Conservation (phyloP, 148 eudicot species). For the Cornus kousa region DNA sequence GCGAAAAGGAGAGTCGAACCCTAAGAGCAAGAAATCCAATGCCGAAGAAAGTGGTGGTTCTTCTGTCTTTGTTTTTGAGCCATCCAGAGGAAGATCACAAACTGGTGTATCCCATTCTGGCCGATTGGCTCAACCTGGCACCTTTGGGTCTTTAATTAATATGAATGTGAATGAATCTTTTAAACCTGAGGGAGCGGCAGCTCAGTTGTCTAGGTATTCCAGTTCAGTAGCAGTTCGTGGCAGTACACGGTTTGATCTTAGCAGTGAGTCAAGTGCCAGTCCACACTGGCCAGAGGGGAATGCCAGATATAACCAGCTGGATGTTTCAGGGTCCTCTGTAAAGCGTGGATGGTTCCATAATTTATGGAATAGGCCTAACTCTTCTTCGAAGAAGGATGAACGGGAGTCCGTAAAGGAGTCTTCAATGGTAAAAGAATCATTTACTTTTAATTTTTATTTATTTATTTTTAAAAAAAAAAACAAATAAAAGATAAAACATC, state of each 20-base stretch:
- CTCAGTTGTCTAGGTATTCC: conserved; percentile 52
- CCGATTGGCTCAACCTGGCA: conserved; percentile 19
- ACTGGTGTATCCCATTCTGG: conserved; percentile 17
- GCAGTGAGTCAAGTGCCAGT: conserved; percentile 31
- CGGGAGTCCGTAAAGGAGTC: conserved; percentile 28
- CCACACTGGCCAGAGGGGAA: conserved; percentile 41
- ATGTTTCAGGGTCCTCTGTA: conserved; percentile 33
- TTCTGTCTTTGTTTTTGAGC: conserved; percentile 18
- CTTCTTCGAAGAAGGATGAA: conserved; percentile 32
- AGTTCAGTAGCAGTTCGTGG: conserved; percentile 51
- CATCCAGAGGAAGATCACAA: conserved; percentile 18
- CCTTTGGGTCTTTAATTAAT: conserved; percentile 21
- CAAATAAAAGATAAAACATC: background rate
- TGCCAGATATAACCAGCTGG: conserved; percentile 25
- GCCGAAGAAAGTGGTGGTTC: conserved; percentile 42
- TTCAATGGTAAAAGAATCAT: conserved; percentile 21
- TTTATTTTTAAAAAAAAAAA: background rate
- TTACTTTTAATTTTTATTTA: background rate
- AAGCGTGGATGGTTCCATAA: conserved; percentile 37
- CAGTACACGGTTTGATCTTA: conserved; percentile 39
- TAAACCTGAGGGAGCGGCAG: conserved; percentile 29
- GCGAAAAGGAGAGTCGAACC: conserved; percentile 38
- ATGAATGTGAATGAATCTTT: conserved; percentile 17
- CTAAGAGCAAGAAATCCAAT: conserved; percentile 46
- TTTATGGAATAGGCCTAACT: conserved; percentile 38